A percentile compares a stretch with the other conserved stretches of the same genome.
Evolutionary conservation across 768 basidiomycete genomes (phyloP).

Genomic region (Amanita fuliginea): DNA sequence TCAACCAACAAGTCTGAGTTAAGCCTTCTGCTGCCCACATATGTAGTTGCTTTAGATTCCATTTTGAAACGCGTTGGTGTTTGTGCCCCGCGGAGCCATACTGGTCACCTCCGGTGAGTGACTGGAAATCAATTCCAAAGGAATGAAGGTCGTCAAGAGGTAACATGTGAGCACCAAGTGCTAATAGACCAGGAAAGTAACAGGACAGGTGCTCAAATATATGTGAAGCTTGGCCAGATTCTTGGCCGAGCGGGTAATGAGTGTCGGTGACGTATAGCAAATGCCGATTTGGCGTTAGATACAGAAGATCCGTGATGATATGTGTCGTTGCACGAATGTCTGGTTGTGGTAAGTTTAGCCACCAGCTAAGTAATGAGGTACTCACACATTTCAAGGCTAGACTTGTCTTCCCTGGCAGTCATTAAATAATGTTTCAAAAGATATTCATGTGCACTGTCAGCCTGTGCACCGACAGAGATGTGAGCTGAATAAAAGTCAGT

Average conservation of each 20-base stretch:
- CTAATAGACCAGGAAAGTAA: conserved; percentile 67
- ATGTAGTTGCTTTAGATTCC: conserved; percentile 53
- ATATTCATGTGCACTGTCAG: conserved; percentile 74
- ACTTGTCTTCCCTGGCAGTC: conserved; percentile 49
- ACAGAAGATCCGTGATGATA: conserved; percentile 56
- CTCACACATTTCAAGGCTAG: conserved; percentile 59
- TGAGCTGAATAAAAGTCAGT: conserved; percentile 17
- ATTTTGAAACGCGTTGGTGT: conserved; percentile 26
- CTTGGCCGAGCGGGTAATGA: conserved; percentile 15
- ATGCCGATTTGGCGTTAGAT: conserved; percentile 49
- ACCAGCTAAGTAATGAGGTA: not conserved
- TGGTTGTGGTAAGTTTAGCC: conserved; percentile 13
- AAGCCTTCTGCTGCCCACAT: conserved; percentile 70
- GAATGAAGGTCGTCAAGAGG: conserved; percentile 40
- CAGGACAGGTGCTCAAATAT: conserved; percentile 66
- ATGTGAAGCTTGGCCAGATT: conserved; percentile 29
- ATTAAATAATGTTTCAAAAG: conserved; percentile 65
- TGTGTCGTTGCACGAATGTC: conserved; percentile 53
- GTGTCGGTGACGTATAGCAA: conserved; percentile 63
- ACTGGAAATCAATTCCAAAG: conserved; percentile 33
- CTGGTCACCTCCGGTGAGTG: conserved; percentile 25
- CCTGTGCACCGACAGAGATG: conserved; percentile 52
- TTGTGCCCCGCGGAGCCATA: conserved; percentile 25
- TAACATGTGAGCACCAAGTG: conserved; percentile 56
- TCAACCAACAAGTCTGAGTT: conserved; percentile 58